phyloP scores from a whole-genome alignment of 2,329 filamentous ascomycete species.

The Cladorrhinum sp. region DNA sequence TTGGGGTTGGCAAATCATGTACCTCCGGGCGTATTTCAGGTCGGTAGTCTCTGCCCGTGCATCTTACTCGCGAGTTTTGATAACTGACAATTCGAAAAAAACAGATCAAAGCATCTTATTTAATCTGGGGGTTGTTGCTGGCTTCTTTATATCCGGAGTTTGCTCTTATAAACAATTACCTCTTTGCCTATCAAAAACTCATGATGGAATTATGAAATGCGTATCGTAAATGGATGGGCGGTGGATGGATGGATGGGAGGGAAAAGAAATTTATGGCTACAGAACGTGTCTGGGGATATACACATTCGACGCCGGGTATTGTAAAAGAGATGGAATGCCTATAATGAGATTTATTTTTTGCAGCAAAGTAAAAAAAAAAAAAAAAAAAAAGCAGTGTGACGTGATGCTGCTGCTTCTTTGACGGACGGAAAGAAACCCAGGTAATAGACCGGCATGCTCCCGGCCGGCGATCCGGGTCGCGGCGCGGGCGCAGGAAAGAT shows the following conservation, averaged over 20 bases:
- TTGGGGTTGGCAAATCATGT: slow-evolving; percentile 96
- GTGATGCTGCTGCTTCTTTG: neutral
- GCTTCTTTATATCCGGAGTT: neutral
- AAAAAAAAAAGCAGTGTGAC: neutral
- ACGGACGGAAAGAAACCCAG: neutral
- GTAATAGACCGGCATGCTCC: neutral
- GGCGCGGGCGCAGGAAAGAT: no score
- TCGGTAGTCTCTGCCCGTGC: slow-evolving; percentile 31
- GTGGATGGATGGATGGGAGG: neutral
- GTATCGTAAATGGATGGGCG: neutral
- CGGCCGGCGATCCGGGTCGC: neutral
- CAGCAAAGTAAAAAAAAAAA: neutral
- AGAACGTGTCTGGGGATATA: neutral
- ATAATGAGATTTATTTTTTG: neutral
- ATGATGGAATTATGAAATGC: neutral
- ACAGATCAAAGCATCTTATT: slow-evolving; percentile 67
- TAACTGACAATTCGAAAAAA: neutral
- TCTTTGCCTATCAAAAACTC: neutral
- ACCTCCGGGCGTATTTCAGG: slow-evolving; percentile 95
- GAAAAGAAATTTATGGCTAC: neutral
- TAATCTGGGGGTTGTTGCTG: slow-evolving; percentile 34
- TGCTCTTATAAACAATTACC: neutral
- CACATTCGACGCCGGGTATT: neutral
- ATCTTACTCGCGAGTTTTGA: neutral
- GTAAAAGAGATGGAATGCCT: neutral